Evolutionary conservation across 2,329 filamentous ascomycete genomes (phyloP).

Genomic region (Trichoderma hamatum): DNA sequence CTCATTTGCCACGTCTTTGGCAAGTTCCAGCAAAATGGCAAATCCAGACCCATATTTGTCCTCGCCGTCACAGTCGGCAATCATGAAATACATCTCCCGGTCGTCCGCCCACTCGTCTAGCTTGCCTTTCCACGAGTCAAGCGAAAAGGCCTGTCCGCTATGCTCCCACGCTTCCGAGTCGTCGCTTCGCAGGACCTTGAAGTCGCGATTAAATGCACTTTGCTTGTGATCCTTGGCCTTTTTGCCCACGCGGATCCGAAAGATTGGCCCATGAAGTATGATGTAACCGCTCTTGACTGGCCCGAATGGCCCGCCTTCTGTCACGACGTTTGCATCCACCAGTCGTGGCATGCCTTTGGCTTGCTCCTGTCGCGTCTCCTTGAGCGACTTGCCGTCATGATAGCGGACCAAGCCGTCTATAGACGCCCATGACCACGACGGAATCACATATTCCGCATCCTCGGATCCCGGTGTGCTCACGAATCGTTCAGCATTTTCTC

Average conservation of each 20-base stretch:
- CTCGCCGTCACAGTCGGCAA: background rate
- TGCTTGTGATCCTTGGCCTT: constrained; percentile 3
- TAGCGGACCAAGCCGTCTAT: constrained; percentile 10
- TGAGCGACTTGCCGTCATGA: constrained; percentile 10
- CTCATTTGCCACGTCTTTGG: background rate
- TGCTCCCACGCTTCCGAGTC: constrained; percentile 1
- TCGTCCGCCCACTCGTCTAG: constrained; percentile 6
- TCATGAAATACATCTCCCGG: constrained; percentile 17
- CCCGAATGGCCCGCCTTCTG: constrained; percentile 14
- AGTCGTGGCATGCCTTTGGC: background rate
- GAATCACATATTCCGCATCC: constrained; percentile 3
- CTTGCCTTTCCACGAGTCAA: constrained; percentile 11
- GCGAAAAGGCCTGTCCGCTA: constrained; percentile 3
- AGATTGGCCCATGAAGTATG: constrained; percentile 12
- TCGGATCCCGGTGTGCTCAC: background rate
- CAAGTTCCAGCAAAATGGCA: constrained; percentile 6
- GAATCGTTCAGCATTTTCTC: constrained; percentile 10
- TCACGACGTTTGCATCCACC: constrained; percentile 4
- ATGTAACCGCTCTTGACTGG: constrained; percentile 5
- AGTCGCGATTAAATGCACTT: background rate
- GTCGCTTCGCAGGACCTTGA: constrained; percentile 3
- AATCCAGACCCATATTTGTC: background rate
- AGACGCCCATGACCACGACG: constrained; percentile 13
- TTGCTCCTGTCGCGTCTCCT: constrained; percentile 3
- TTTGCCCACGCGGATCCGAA: constrained; percentile 3